Percentiles rank a stretch among this genome's conserved stretches.
These are phyloP conservation scores for Auricularia sp. DNA, from an alignment of 768 basidiomycete genomes.

Conservation along the genomic window DNA sequence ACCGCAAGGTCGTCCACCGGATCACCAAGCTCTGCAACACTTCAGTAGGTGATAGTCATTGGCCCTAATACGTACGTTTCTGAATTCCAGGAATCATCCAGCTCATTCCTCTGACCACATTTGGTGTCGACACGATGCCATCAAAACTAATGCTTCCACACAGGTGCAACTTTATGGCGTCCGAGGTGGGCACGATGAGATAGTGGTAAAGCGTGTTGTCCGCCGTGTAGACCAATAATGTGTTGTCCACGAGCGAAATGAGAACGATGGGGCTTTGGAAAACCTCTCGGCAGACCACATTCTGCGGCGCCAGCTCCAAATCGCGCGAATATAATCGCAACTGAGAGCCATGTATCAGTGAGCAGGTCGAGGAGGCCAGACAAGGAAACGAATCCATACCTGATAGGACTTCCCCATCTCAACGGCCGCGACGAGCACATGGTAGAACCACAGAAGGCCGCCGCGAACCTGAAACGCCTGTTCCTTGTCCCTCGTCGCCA, in stretches of 20 bases:
- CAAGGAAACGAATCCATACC: conserved; percentile 26
- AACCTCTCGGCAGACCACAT: conserved; percentile 71
- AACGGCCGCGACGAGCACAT: conserved; percentile 83
- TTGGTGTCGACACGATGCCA: conserved; percentile 78
- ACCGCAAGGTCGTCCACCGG: conserved; percentile 86
- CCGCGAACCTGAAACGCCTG: conserved; percentile 80
- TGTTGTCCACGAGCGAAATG: conserved; percentile 88
- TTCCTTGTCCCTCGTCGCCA: conserved; percentile 72
- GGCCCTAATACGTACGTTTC: conserved; percentile 52
- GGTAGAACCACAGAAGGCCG: conserved; percentile 93
- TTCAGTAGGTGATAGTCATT: conserved; percentile 5
- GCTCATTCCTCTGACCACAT: conserved; percentile 78
- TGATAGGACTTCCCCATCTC: conserved; percentile 73
- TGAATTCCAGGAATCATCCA: conserved; percentile 95
- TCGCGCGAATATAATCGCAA: conserved; percentile 92
- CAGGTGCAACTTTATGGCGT: conserved; percentile 73
- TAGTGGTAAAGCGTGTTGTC: conserved; percentile 93
- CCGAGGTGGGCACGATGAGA: conserved; percentile 73
- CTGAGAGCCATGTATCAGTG: conserved; percentile 28
- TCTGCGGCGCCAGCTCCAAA: conserved; percentile 70
- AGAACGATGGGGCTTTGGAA: conserved; percentile 72
- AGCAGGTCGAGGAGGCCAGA: too few relatives aligned
- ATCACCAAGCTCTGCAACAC: conserved; percentile 77
- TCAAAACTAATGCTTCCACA: conserved; percentile 94
- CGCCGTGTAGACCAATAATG: conserved; percentile 83